Base-by-base conservation (phyloP, 192 early-diverging fungal genomes). In the Haplosporangium gracile region DNA sequence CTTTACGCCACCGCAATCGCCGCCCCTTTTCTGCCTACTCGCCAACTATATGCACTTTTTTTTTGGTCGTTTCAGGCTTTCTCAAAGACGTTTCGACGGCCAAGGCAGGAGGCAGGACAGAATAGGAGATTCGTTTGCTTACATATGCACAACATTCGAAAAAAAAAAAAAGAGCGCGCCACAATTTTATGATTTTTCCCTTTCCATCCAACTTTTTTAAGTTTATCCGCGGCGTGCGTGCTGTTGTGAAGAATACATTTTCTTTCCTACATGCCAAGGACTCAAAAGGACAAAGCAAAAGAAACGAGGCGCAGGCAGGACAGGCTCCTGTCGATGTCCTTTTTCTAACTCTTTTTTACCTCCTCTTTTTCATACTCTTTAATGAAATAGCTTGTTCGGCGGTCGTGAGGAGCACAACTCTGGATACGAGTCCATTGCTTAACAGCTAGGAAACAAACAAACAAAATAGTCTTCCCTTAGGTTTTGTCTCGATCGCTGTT, bases 351-450 rank as follows among this genome's bases (percentile, higher is more conserved):
- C 70, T 72, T 22, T 42, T 7, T 43, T 4, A n/a, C n/a, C 72
- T 3, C 20, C 22, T 42, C 69, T 68, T 70, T 75, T 70, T 60
- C 43, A 57, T 57, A 70, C 26, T 49, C 15, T 39, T 13, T 24
- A 9, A 9, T 38, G 13, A 51, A 24, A 24, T 70, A 81, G 80
- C 75, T 60, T 82, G 24, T 82, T 82, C 47, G 81, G 75, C 29
- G 75, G 75, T 69, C 81, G 81, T 42, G 81, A 82, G 81, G 81
- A 82, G 71, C 81, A 82, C 76, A 77, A 77, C 81, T 20, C 43
- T 8, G 76, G 75, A 24, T 82, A 82, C 71, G 81, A 82, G 57
- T 39, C 71, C 3, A 77, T 82, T 55, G 81, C 75, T 20, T 81
- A 72, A 65, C 22, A 68, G 73, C 40, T 7, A 11, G 60, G 40